Base-by-base conservation (phyloP, 805 yeast genomes). In the Torulaspora gathmanii region DNA sequence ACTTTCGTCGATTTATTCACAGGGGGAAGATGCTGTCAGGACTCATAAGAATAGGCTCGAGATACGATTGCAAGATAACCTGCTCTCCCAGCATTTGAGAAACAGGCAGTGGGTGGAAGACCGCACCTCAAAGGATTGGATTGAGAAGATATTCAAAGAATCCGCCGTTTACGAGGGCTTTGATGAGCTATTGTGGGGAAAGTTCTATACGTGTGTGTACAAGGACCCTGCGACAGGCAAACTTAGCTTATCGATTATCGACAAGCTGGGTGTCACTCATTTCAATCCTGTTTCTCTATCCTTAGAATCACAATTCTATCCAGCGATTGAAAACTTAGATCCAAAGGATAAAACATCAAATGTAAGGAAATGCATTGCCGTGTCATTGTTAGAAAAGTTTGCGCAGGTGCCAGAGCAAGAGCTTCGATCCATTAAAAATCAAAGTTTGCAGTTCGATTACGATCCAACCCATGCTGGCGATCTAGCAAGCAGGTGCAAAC, bases 401-500 rank as follows among this genome's bases (percentile, higher is more conserved):
- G 80, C 87, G 2, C 69, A 74, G 22, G 60, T 87, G 52, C 74
- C 61, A 56, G 69, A 42, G 8, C 46, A 44, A 10, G 47, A 54
- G 15, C 23, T 54, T 9, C 40, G 44, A 28, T 41, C 37, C 11
- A 28, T 59, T 3, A 50, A 42, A n/a, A 53, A 20, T 34, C 44
- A 17, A 41, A 35, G 41, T 8, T 37, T 50, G 26, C 43, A 55
- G 12, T 66, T 65, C 50, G 73, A 75, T 61, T 73, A 81, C 77
- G 97, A 91, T 64, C 96, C 87, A 54, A 83, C 91, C 0, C 73
- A 77, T 43, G 96, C 96, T 1, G 98, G 97, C 0, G 74, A 75
- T 8, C 60, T 86, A 22, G 95, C 96, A 0, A 78, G 84, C 26
- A 51, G 68, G 11, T 82, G 90, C 83, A 56, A 56, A 3, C 67